Base-by-base conservation (phyloP, 306 rosid species). In the Glycine latifolia region DNA sequence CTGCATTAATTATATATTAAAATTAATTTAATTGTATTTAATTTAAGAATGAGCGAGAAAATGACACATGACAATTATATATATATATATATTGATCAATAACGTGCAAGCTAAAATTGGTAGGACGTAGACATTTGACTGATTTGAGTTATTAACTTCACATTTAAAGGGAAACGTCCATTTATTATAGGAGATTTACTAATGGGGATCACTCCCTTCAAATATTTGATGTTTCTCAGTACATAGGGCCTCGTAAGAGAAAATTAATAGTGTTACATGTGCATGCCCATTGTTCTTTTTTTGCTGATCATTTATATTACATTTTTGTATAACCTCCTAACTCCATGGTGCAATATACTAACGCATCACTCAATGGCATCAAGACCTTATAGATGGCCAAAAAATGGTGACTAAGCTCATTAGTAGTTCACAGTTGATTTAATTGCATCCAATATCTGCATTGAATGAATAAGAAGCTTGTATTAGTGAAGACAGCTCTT, bases 401-500 rank as follows among this genome's bases (percentile, higher is more conserved):
- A 31, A 54, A 3, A 55, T 11, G 6, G 46, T 7, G 67, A 41
- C 26, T 2, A 52, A 43, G 37, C 47, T 71, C 2, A 72, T 88
- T 83, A 95, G 85, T 88, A 95, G 67, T 86, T 85, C 48, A 93
- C 91, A 49, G 97, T 95, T 78, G 97, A 85, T 86, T 92, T 92
- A 73, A 95, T 95, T 71, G 97, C 97, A 74, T 95, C 97, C 94
- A 95, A 76, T 86, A 95, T 92, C 99, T 95, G 94, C 94, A 92
- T 66, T 52, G 46, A 11, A 75, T 8, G 66, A 82, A 52, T 37
- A 54, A 26, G 53, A 48, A 67, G 67, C 20, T 39, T 35, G 55
- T 17, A 60, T 82, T 67, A 79, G 88, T 61, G 43, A 49, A 79
- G 77, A 52, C 14, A 67, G n/a, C 67, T 68, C 39, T 73, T 35